Percentiles rank a stretch among this genome's conserved stretches.
Conservation (phyloP, 1,284 basidiomycete genomes). For the Ceratobasidium sp. region DNA sequence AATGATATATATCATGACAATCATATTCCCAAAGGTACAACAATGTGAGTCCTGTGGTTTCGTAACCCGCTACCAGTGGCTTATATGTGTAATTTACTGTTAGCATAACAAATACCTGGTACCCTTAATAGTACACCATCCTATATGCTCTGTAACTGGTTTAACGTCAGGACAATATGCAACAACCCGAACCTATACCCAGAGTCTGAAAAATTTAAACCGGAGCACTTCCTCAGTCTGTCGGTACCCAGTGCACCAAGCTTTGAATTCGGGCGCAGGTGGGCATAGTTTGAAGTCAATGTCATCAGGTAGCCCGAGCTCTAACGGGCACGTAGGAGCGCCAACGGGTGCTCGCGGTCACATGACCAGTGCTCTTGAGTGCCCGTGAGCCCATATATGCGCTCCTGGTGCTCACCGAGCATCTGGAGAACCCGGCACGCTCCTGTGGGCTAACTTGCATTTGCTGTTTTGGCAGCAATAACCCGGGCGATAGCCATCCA, state of each 20-base stretch:
- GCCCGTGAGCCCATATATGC: no score
- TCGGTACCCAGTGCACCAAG: slow-evolving; percentile 13
- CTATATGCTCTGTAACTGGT: not conserved
- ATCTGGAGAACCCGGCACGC: no score
- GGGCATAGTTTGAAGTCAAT: not conserved
- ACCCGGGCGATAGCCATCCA: slow-evolving; percentile 1
- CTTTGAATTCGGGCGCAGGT: slow-evolving; percentile 31
- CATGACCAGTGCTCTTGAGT: no score
- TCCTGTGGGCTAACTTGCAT: no score
- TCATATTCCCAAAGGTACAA: slow-evolving; percentile 47
- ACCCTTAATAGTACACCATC: not conserved
- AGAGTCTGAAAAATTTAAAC: slow-evolving; percentile 46
- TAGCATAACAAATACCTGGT: slow-evolving; percentile 28
- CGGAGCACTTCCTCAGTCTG: slow-evolving; percentile 48
- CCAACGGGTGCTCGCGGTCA: no score
- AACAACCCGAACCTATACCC: slow-evolving; percentile 45
- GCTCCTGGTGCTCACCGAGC: slow-evolving; percentile 9
- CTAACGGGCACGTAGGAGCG: no score
- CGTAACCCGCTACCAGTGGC: not conserved
- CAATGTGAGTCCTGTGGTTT: slow-evolving; percentile 40
- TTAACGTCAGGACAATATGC: slow-evolving; percentile 41
- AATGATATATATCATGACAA: slow-evolving; percentile 49
- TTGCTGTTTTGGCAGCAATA: not conserved
- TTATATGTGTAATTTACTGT: not conserved
- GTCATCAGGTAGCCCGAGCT: no score